These are phyloP conservation scores for Debaryomyces prosopidis DNA, from an alignment of 805 yeast species.

Conservation along the genomic window DNA sequence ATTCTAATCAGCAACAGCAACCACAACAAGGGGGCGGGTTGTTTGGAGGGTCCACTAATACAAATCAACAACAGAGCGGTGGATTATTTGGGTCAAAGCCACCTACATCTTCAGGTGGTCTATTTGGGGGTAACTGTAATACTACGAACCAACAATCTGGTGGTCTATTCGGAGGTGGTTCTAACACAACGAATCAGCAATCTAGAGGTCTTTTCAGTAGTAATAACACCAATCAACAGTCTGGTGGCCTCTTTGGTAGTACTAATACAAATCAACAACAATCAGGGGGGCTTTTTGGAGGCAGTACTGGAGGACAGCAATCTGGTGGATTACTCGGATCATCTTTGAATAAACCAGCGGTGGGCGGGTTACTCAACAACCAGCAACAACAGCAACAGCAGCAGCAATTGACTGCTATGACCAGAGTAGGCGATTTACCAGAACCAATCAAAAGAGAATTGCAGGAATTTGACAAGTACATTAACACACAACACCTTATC, in stretches of 20 bases:
- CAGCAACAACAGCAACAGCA: conserved; percentile 42
- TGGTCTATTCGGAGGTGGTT: conserved; percentile 19
- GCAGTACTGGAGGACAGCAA: conserved; percentile 13
- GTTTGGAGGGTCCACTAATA: conserved; percentile 10
- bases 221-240: conserved; percentile 13
- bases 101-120: conserved; percentile 18
- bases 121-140: conserved; percentile 21
- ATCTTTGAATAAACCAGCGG: not conserved
- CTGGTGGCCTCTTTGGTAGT: conserved; percentile 16
- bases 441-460: conserved; percentile 67
- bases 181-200: too few species aligned
- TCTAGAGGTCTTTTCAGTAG: too few species aligned
- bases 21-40: conserved; percentile 15
- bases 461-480: conserved; percentile 69
- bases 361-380: conserved; percentile 13
- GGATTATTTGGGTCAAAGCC: conserved; percentile 18
- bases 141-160: conserved; percentile 13
- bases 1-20: conserved; percentile 8
- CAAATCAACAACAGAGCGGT: conserved; percentile 14
- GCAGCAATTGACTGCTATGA: conserved; percentile 64
- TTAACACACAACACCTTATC: conserved; percentile 70
- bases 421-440: conserved; percentile 73
- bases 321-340: conserved; percentile 17
- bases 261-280: too few species aligned
- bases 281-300: conserved; percentile 25